phyloP scores from a whole-genome alignment of 208 protist species.

The Trichomonas vaginalis region DNA sequence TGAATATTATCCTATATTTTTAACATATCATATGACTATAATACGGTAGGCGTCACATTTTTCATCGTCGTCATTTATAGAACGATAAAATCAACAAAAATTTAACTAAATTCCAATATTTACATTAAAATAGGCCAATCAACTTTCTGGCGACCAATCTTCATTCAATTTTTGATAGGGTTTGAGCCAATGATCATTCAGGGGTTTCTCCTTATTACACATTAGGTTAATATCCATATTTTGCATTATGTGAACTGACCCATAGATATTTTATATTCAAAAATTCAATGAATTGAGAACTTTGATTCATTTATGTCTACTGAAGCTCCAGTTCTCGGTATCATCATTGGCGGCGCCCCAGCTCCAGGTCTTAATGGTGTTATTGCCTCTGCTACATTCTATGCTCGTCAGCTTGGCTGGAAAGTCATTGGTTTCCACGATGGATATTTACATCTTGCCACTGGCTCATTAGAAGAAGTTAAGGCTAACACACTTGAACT shows the following conservation, averaged over 20 bases:
- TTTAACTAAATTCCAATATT: too few species aligned
- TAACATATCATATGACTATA: too few species aligned
- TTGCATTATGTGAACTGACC: background rate
- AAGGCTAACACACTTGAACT: background rate
- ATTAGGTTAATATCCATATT: too few species aligned
- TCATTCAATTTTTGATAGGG: background rate
- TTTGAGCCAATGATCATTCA: background rate
- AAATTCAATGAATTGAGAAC: background rate
- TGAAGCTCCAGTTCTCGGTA: background rate
- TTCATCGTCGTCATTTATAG: too few species aligned
- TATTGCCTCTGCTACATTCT: background rate
- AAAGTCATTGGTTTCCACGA: constrained; percentile 15
- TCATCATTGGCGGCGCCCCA: background rate
- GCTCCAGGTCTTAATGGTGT: constrained; percentile 20
- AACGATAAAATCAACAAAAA: too few species aligned
- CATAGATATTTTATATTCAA: background rate
- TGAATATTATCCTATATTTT: too few species aligned
- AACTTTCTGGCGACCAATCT: background rate
- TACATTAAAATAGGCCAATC: too few species aligned
- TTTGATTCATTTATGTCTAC: background rate
- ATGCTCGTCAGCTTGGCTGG: background rate
- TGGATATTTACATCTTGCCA: background rate
- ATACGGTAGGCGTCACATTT: too few species aligned
- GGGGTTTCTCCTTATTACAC: background rate
- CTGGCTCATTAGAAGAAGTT: background rate